Percentiles rank a stretch among this genome's conserved stretches.
These are phyloP conservation scores for Tremella fuciformis DNA, from an alignment of 768 basidiomycete species.

Conservation along the genomic window DNA sequence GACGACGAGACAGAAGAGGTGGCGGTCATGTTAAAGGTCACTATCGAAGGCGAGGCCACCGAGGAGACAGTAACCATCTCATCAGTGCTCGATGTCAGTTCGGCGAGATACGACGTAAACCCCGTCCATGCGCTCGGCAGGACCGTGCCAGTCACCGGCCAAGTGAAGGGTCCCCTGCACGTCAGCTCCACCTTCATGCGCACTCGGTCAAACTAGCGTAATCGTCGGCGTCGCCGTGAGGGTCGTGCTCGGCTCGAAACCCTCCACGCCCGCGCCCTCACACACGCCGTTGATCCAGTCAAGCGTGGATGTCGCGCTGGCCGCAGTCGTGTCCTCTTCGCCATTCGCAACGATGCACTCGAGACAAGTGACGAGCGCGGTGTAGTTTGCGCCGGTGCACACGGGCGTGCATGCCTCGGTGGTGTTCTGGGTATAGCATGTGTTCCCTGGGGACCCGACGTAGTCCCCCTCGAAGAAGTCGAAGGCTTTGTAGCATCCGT, in stretches of 20 bases:
- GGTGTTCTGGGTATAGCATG: conserved; percentile 4
- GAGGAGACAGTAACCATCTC: no score
- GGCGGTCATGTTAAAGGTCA: no score
- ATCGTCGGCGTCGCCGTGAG: no score
- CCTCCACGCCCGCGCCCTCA: background rate
- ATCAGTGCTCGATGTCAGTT: no score
- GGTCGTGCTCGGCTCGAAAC: background rate
- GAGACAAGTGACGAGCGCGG: background rate
- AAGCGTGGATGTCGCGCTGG: background rate
- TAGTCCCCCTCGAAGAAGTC: no score
- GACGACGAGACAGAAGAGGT: no score
- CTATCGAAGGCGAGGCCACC: no score
- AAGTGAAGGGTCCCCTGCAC: background rate
- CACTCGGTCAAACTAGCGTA: no score
- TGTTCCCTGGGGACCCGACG: no score
- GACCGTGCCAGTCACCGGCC: background rate
- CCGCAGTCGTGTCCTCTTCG: background rate
- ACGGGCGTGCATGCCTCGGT: background rate
- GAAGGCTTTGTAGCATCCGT: no score
- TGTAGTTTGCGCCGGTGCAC: conserved; percentile 4
- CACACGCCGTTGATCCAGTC: background rate
- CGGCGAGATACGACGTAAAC: background rate
- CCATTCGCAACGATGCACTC: background rate
- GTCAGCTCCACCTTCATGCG: background rate
- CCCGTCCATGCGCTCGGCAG: background rate